Evolutionary conservation across 2,329 filamentous ascomycete species (phyloP).

Genomic region (Aspergillus sp.): DNA sequence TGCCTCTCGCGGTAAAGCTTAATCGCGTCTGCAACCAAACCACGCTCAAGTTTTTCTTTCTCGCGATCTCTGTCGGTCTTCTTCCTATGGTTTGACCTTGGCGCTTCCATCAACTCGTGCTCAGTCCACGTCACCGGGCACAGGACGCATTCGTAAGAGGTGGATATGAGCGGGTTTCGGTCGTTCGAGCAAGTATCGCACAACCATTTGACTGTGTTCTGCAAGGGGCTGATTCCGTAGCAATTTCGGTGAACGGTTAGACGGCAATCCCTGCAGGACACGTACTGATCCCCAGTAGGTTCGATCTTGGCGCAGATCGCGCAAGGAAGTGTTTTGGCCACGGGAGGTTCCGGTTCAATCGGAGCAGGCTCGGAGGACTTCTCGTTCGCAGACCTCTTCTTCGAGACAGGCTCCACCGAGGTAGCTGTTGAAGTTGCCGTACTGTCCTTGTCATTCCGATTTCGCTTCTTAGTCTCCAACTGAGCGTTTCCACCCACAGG

Average conservation of each 20-base stretch:
- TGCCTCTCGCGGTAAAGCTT: slow-evolving; percentile 83
- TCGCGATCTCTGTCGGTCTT: slow-evolving; percentile 91
- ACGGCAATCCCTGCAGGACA: slow-evolving; percentile 83
- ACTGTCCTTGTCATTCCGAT: slow-evolving; percentile 55
- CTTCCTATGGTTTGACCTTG: slow-evolving; percentile 78
- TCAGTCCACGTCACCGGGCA: slow-evolving; percentile 82
- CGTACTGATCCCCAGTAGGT: slow-evolving; percentile 67
- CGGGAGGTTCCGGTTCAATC: slow-evolving; percentile 74
- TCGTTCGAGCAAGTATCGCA: slow-evolving; percentile 97
- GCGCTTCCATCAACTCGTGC: slow-evolving; percentile 79
- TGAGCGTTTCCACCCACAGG: slow-evolving; percentile 37
- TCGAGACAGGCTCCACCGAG: slow-evolving; percentile 52
- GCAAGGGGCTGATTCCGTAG: slow-evolving; percentile 77
- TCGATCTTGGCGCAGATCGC: slow-evolving; percentile 78
- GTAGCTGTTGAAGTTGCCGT: slow-evolving; percentile 47
- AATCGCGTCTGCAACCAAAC: slow-evolving; percentile 74
- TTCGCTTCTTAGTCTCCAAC: slow-evolving; percentile 62
- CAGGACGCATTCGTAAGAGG: slow-evolving; percentile 88
- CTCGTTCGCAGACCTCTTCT: slow-evolving; percentile 61
- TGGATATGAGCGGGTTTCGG: slow-evolving; percentile 87
- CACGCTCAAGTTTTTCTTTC: slow-evolving; percentile 80
- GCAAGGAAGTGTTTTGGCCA: slow-evolving; percentile 76
- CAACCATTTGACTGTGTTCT: slow-evolving; percentile 76
- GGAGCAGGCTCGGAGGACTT: slow-evolving; percentile 58
- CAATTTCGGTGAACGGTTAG: slow-evolving; percentile 89